Percentiles rank a stretch among this genome's conserved stretches.
Evolutionary conservation across 768 basidiomycete species (phyloP).

Genomic region (Rhodotorula graminis): DNA sequence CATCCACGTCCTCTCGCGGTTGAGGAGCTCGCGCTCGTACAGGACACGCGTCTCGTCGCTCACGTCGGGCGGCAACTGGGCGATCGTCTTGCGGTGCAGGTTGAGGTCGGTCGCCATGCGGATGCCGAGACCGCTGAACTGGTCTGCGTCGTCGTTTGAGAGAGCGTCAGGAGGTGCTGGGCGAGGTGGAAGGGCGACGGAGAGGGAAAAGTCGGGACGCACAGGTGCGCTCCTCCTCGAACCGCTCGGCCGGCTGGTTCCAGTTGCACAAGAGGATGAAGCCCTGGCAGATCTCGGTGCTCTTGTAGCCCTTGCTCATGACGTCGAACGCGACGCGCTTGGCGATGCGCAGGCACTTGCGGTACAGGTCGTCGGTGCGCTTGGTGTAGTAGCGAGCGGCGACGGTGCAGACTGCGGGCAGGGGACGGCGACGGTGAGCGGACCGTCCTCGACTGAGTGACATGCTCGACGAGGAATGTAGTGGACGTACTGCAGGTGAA

Average conservation of each 20-base stretch:
- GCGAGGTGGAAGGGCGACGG: too few species aligned
- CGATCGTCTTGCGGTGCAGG: slow-evolving; percentile 75
- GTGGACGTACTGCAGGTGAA: slow-evolving; percentile 74
- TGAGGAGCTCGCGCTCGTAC: slow-evolving; percentile 69
- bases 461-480: slow-evolving; percentile 42
- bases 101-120: slow-evolving; percentile 97
- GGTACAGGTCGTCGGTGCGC: slow-evolving; percentile 70
- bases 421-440: not conserved
- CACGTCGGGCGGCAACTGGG: slow-evolving; percentile 58
- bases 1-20: slow-evolving; percentile 92
- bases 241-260: slow-evolving; percentile 91
- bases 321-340: slow-evolving; percentile 69
- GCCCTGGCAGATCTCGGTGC: slow-evolving; percentile 69
- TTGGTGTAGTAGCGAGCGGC: slow-evolving; percentile 80
- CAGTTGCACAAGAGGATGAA: slow-evolving; percentile 82
- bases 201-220: slow-evolving; percentile 50
- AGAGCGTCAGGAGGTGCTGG: too few species aligned
- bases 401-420: slow-evolving; percentile 76
- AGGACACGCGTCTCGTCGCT: slow-evolving; percentile 72
- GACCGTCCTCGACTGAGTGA: not conserved
- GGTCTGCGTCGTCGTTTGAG: slow-evolving; percentile 8
- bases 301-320: slow-evolving; percentile 53
- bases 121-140: slow-evolving; percentile 40
- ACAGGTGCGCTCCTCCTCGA: slow-evolving; percentile 96
- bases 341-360: slow-evolving; percentile 53